Evolutionary conservation across 306 rosid species (phyloP).

Genomic region (Fragaria nilgerrensis): DNA sequence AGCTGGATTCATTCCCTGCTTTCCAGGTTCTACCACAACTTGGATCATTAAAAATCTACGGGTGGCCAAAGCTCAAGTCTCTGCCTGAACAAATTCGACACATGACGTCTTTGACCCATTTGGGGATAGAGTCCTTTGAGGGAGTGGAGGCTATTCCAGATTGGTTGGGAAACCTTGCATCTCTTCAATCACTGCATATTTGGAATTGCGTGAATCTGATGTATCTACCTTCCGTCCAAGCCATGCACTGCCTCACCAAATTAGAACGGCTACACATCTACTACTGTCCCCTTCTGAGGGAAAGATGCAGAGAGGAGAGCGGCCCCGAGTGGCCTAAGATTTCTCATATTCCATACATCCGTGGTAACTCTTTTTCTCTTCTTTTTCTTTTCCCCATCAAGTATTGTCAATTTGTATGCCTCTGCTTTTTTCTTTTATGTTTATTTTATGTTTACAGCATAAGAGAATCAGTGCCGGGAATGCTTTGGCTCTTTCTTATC

Average conservation of each 20-base stretch:
- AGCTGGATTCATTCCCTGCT: background rate
- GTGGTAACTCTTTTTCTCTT: background rate
- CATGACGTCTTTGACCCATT: background rate
- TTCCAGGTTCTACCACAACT: background rate
- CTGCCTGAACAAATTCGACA: constrained; percentile 15
- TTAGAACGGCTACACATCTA: fast-evolving
- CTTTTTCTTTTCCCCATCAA: background rate
- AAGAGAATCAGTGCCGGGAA: too few species aligned
- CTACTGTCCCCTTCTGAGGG: background rate
- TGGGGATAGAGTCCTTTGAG: fast-evolving
- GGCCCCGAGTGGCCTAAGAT: background rate
- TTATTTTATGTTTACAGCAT: background rate
- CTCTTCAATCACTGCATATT: too few species aligned
- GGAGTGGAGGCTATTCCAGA: background rate
- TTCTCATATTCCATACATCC: background rate
- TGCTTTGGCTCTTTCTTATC: background rate
- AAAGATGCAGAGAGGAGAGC: background rate
- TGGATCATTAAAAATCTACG: fast-evolving
- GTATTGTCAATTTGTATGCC: too few species aligned
- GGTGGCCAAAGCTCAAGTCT: background rate
- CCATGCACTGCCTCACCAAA: background rate
- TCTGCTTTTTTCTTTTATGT: too few species aligned
- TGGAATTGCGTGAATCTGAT: background rate
- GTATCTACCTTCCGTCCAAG: background rate
- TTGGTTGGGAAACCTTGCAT: background rate